These are phyloP conservation scores for Candida quercuum DNA, from an alignment of 805 yeast species.

Conservation along the genomic window DNA sequence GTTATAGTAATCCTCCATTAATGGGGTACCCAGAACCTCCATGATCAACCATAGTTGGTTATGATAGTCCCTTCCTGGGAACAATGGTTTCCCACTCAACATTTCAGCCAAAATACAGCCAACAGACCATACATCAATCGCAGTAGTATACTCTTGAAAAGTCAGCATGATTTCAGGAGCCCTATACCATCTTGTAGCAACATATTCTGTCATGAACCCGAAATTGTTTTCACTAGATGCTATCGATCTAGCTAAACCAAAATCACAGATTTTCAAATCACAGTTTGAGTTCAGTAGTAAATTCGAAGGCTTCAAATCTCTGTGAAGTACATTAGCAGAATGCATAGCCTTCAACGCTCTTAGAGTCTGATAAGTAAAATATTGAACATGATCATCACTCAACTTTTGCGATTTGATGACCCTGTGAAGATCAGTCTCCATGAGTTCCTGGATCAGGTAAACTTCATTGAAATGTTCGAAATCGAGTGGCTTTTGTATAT, in stretches of 20 bases:
- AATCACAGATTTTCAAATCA: conserved; percentile 74
- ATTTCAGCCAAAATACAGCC: conserved; percentile 77
- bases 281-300: conserved; percentile 62
- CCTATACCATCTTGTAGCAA: conserved; percentile 81
- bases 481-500: conserved; percentile 57
- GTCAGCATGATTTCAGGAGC: conserved; percentile 83
- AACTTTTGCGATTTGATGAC: conserved; percentile 53
- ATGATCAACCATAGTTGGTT: conserved; percentile 63
- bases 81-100: conserved; percentile 51
- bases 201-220: conserved; percentile 69
- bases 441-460: conserved; percentile 68
- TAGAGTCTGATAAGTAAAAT: conserved; percentile 63
- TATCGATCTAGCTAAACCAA: conserved; percentile 63
- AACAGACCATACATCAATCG: conserved; percentile 77
- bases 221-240: conserved; percentile 42
- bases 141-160: conserved; percentile 64
- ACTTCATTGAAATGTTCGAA: conserved; percentile 64
- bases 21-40: conserved; percentile 69
- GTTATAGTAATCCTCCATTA: conserved; percentile 65
- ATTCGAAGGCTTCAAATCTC: conserved; percentile 76
- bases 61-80: conserved; percentile 73
- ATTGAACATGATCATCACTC: conserved; percentile 64
- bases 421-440: conserved; percentile 70
- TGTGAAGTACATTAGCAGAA: conserved; percentile 66
- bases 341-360: conserved; percentile 70